These are phyloP conservation scores for Rhizopogon vinicolor DNA, from an alignment of 768 basidiomycete species.

Conservation along the genomic window DNA sequence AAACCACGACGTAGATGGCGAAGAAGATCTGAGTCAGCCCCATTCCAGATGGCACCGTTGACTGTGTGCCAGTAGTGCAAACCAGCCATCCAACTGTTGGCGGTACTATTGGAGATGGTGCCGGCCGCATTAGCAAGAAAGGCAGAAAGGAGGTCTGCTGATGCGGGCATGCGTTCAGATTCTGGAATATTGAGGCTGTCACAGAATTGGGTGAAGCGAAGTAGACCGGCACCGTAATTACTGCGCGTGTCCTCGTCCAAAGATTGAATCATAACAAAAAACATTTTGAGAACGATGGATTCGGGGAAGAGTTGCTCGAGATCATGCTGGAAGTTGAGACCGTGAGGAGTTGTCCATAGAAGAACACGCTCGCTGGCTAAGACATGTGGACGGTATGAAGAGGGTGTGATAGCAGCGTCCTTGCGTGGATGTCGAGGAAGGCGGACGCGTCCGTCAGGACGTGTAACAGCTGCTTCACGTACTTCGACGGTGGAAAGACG, in stretches of 20 bases:
- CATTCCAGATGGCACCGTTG: conserved; percentile 18
- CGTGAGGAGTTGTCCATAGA: conserved; percentile 15
- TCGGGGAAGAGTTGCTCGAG: not conserved
- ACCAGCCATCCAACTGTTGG: conserved; percentile 30
- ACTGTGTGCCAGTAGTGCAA: conserved; percentile 31
- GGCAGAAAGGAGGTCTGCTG: conserved; percentile 18
- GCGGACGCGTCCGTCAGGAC: too few relatives aligned
- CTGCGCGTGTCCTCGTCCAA: conserved; percentile 11
- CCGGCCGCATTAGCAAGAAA: conserved; percentile 22
- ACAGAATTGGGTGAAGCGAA: conserved; percentile 33
- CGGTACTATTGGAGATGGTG: conserved; percentile 9
- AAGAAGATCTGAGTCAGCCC: too few relatives aligned
- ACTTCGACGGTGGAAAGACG: too few relatives aligned
- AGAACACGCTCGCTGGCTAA: conserved; percentile 7
- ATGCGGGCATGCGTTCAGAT: conserved; percentile 26
- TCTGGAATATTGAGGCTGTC: conserved; percentile 29
- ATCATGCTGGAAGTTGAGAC: conserved; percentile 1
- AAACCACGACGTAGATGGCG: too few relatives aligned
- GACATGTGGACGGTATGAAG: conserved; percentile 7
- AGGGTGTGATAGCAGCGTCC: not conserved
- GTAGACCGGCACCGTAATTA: conserved; percentile 28
- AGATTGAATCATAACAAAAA: conserved; percentile 2
- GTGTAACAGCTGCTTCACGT: too few relatives aligned
- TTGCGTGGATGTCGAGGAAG: too few relatives aligned
- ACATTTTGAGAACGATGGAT: not conserved